Base-by-base conservation (phyloP, 257 asterid species). In the Solanum chiquidenum region DNA sequence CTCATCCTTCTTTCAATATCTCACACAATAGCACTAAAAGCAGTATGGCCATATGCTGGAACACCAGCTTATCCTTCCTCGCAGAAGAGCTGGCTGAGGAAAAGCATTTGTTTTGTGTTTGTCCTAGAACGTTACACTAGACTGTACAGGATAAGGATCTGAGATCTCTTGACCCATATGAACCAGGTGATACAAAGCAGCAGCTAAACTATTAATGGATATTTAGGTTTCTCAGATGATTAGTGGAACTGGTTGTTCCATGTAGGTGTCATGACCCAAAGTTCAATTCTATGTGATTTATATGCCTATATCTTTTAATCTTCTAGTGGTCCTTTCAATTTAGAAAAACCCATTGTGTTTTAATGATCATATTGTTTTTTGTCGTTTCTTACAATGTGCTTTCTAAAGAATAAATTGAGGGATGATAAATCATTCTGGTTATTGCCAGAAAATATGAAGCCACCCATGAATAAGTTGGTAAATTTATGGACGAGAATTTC, bases 51-150 rank as follows among this genome's bases (percentile, higher is more conserved):
- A 62, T 62, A 62, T 62, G 33, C 71, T 62, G 7, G 71, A 62
- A 62, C 71, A 62, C 31, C 71, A 10, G 71, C 16, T 62, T 62
- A 62, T 62, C 71, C 71, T n/a, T 62, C 90, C 91, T 97, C 85
- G 95, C 98, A 40, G 98, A 96, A 89, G 98, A 93, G 91, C 92
- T 96, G 86, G 98, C 98, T 0, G 95, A 93, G 88, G 87, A 94
- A 89, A 94, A 93, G 52, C 98, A 96, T 86, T 92, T 96, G 95
- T 92, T 93, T 89, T 94, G 95, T 44, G 96, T 96, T 92, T 92
- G 93, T 33, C 98, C 99, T 7, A 93, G 90, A 88, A 91, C 94
- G 9, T 96, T 96, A 14, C 91, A 87, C 60, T 91, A 90, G 88
- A 94, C 94, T 46, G 87, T 96, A 66, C 89, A 91, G 6, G 88